Evolutionary conservation across 2,329 filamentous ascomycete genomes (phyloP).

Genomic region (Lasiodiplodia gonubiensis): DNA sequence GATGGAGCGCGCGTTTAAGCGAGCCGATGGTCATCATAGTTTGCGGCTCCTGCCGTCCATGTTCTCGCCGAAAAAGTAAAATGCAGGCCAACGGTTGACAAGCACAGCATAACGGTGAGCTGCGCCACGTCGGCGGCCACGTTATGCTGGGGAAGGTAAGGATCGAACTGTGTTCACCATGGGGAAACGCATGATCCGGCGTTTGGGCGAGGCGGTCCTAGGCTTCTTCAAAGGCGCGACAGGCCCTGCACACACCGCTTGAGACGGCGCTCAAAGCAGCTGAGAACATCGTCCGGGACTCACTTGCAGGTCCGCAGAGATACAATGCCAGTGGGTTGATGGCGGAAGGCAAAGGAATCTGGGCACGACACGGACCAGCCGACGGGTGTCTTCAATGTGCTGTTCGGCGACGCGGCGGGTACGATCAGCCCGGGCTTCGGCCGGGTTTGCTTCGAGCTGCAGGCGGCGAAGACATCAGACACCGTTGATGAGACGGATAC

Average conservation of each 20-base stretch:
- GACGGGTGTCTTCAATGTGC: conserved; percentile 49
- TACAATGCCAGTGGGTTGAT: conserved; percentile 47
- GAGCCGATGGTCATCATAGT: conserved; percentile 45
- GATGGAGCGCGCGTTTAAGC: conserved; percentile 47
- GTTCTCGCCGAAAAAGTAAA: conserved; percentile 27
- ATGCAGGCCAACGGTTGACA: conserved; percentile 42
- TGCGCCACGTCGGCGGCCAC: conserved; percentile 30
- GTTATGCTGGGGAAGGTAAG: conserved; percentile 31
- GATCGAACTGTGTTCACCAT: conserved; percentile 43
- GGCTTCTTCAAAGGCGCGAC: conserved; percentile 43
- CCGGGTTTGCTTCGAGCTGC: conserved; percentile 49
- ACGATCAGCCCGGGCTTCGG: conserved; percentile 48
- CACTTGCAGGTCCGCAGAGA: conserved; percentile 49
- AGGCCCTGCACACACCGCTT: conserved; percentile 48
- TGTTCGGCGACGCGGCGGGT: conserved; percentile 48
- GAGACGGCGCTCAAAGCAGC: conserved; percentile 29
- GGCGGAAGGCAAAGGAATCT: conserved; percentile 46
- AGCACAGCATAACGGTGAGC: conserved; percentile 34
- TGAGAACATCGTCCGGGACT: conserved; percentile 28
- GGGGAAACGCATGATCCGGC: conserved; percentile 33
- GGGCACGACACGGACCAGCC: conserved; percentile 52
- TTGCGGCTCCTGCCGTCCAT: background rate
- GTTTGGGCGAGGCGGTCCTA: conserved; percentile 36
- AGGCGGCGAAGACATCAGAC: conserved; percentile 48
- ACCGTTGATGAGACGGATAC: conserved; percentile 46